phyloP scores from a whole-genome alignment of 2,329 filamentous ascomycete genomes.

The Neopestalotiopsis sp. region DNA sequence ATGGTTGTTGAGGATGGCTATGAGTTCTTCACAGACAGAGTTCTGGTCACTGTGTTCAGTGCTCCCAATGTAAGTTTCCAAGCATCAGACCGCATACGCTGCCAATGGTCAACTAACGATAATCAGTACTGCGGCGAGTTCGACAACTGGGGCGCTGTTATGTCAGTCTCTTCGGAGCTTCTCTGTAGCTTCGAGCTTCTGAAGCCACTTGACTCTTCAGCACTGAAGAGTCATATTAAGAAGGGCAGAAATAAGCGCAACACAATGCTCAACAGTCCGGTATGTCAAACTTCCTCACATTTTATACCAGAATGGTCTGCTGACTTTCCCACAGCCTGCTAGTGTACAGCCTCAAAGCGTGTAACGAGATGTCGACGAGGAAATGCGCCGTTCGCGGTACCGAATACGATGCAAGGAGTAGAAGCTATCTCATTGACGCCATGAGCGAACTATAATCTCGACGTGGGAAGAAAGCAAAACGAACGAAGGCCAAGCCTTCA shows the following conservation, averaged over 20 bases:
- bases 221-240: constrained; percentile 98
- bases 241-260: constrained; percentile 94
- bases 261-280: constrained; percentile 94
- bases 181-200: constrained; percentile 97
- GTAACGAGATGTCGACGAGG: constrained; percentile 31
- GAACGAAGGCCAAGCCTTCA: not conserved
- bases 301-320: constrained; percentile 15
- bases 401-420: not conserved
- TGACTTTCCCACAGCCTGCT: constrained; percentile 49
- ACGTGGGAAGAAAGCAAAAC: not conserved
- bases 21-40: constrained; percentile 96
- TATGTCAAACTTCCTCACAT: constrained; percentile 55
- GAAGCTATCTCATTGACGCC: not conserved
- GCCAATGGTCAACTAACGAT: constrained; percentile 26
- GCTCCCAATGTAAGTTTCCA: constrained; percentile 84
- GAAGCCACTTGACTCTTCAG: constrained; percentile 94
- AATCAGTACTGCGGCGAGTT: constrained; percentile 94
- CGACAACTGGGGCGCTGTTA: constrained; percentile 98
- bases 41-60: constrained; percentile 95
- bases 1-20: constrained; percentile 99
- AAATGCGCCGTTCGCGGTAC: not conserved
- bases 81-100: not conserved
- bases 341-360: constrained; percentile 62
- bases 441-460: not conserved
- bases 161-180: constrained; percentile 93